phyloP scores from a whole-genome alignment of 352 stramenopile species.

The Phytophthora megakarya region DNA sequence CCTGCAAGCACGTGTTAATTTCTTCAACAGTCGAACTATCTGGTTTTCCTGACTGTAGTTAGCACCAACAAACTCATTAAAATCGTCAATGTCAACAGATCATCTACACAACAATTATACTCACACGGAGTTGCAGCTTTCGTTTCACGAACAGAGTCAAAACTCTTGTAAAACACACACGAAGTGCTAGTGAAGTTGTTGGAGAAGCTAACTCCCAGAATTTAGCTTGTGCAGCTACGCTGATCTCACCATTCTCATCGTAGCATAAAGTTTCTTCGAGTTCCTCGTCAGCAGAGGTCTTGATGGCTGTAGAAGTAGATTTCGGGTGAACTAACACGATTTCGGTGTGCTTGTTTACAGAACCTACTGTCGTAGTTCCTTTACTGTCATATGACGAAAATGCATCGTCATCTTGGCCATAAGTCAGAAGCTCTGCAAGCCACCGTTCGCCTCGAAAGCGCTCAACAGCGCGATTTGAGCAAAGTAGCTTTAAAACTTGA shows the following conservation, averaged over 20 bases:
- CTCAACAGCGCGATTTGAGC: conserved; percentile 37
- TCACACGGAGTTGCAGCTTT: conserved; percentile 39
- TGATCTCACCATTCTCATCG: conserved; percentile 46
- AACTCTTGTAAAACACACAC: conserved; percentile 39
- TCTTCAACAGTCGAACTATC: conserved; percentile 32
- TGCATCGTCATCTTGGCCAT: conserved; percentile 28
- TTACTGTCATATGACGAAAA: conserved; percentile 39
- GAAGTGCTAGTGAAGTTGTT: conserved; percentile 19
- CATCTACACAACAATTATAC: not conserved
- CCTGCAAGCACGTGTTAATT: conserved; percentile 42
- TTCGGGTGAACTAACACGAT: conserved; percentile 24
- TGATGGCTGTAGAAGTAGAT: not conserved
- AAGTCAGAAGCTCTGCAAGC: conserved; percentile 53
- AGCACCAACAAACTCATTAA: conserved; percentile 8
- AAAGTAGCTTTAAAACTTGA: conserved; percentile 39
- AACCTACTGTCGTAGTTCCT: conserved; percentile 13
- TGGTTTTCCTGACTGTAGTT: conserved; percentile 26
- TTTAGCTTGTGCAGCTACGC: conserved; percentile 37
- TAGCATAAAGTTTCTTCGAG: conserved; percentile 58
- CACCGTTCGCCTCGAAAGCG: conserved; percentile 53
- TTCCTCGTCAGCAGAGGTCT: conserved; percentile 23
- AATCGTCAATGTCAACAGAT: not conserved
- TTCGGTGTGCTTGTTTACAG: conserved; percentile 23
- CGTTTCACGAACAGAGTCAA: conserved; percentile 45
- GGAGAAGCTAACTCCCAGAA: conserved; percentile 48